Percentiles rank a stretch among this genome's conserved stretches.
Evolutionary conservation across 1,139 yeast genomes (phyloP).

Genomic region (Wickerhamomyces sp.): DNA sequence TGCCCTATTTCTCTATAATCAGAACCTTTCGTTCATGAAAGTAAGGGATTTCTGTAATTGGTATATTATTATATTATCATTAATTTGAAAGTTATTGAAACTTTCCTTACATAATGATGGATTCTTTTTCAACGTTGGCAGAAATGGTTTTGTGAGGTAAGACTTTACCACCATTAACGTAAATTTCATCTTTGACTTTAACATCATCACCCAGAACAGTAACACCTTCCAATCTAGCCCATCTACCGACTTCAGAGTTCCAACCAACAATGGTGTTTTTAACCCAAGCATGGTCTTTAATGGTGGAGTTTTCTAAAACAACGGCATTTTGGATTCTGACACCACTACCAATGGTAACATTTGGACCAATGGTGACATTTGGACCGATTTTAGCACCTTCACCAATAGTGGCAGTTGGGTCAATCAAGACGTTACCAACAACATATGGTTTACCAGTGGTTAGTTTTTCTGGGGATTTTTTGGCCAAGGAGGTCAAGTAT

Average conservation of each 20-base stretch:
- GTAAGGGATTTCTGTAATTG: not conserved
- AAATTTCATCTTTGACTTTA: slow-evolving; percentile 95
- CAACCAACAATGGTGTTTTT: slow-evolving; percentile 98
- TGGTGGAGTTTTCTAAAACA: slow-evolving; percentile 81
- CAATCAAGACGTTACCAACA: slow-evolving; percentile 92
- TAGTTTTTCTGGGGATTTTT: slow-evolving; percentile 71
- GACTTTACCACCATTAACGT: slow-evolving; percentile 98
- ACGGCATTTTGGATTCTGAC: slow-evolving; percentile 97
- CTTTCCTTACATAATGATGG: slow-evolving; percentile 77
- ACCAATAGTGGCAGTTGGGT: slow-evolving; percentile 91
- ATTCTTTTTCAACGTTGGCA: slow-evolving; percentile 93
- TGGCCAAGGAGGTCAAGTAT: slow-evolving; percentile 81
- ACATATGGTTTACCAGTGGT: slow-evolving; percentile 57
- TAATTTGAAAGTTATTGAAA: no score
- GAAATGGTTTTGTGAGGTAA: slow-evolving; percentile 98
- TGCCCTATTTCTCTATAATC: no score
- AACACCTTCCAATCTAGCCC: slow-evolving; percentile 99
- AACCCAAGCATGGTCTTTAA: slow-evolving; percentile 97
- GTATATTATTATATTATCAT: no score
- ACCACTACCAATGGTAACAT: slow-evolving; percentile 95
- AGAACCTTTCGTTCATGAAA: no score
- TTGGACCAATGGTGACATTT: slow-evolving; percentile 96
- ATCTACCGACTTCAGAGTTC: slow-evolving; percentile 96
- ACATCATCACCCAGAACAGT: slow-evolving; percentile 99
- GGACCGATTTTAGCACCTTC: slow-evolving; percentile 97